Evolutionary conservation across 345 rosid species (phyloP), one percentile per base, ranked within the genome.

Genomic region (Microthlaspi erraticum): DNA sequence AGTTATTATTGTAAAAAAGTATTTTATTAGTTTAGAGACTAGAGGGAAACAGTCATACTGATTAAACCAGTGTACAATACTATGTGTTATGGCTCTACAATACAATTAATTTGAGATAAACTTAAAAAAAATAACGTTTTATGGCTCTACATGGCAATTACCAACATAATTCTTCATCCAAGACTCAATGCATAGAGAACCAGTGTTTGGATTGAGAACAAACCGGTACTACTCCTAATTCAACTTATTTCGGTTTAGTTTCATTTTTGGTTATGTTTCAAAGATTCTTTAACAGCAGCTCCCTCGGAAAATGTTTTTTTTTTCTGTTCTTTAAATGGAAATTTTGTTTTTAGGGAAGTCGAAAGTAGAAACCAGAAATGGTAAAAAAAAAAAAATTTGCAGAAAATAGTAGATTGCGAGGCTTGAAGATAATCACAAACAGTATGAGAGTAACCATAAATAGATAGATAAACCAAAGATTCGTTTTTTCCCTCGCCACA

Each of bases 401-500:
- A 36, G 49, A 46, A 62, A 46, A 62, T 20, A 17, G 52, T 17
- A 26, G 62, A 66, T 66, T 39, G 59, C 6, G 48, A 38, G 65
- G 46, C 36, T 56, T 64, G 38, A 58, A 34, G 72, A 62, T 70
- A 37, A 68, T 78, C 48, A 62, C 52, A 43, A 14, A 55, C 59
- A 26, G 33, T 17, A 43, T 41, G 4, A 19, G 61, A 62, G 54
- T 64, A 62, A 41, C 75, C 74, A 71, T 73, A 55, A 59, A 60
- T 50, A 68, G 73, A 60, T 51, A 69, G 55, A 45, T 71, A 33
- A 51, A 26, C 29, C 37, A 16, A 62, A 45, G 81, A 80, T 83
- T 83, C 85, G 49, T 61, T 63, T 65, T 46, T 42, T 42, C 46
- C 44, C 53, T 37, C 64, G 49, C 64, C 66, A 59, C 65, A 58